Conservation (phyloP, 768 basidiomycete species). For the Termitomyces sp. region DNA sequence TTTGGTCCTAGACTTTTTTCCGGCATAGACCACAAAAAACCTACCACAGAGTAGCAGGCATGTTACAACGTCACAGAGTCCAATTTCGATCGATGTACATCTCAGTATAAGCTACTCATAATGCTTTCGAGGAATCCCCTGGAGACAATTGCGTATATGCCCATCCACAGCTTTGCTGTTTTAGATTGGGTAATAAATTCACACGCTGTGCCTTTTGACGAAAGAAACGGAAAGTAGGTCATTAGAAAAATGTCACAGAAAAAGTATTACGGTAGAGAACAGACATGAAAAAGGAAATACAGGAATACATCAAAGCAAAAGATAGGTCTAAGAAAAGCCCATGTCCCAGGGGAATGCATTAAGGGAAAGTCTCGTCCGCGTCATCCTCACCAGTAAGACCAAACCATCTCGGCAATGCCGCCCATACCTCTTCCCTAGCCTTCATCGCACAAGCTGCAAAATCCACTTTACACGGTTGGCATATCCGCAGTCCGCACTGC, state of each 20-base stretch:
- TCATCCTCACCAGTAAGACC: constrained; percentile 32
- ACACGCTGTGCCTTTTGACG: constrained; percentile 5
- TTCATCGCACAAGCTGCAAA: constrained; percentile 34
- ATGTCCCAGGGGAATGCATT: not conserved
- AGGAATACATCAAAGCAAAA: not conserved
- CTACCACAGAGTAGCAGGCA: no score
- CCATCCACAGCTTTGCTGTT: no score
- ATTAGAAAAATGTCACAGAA: not conserved
- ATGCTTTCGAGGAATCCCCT: no score
- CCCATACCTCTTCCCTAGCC: constrained; percentile 61
- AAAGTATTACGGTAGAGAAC: not conserved
- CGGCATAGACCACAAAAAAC: no score
- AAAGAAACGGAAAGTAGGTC: not conserved
- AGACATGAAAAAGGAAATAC: not conserved
- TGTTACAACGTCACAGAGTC: no score
- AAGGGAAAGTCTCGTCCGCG: not conserved
- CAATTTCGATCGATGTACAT: no score
- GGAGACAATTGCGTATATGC: no score
- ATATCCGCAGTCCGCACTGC: constrained; percentile 54
- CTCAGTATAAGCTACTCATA: no score
- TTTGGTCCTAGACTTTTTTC: no score
- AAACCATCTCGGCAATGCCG: constrained; percentile 61
- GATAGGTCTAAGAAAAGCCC: not conserved
- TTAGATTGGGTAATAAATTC: no score
- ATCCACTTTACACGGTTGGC: constrained; percentile 45